phyloP scores from a whole-genome alignment of 1,139 yeast species.

The Hyphopichia burtonii region DNA sequence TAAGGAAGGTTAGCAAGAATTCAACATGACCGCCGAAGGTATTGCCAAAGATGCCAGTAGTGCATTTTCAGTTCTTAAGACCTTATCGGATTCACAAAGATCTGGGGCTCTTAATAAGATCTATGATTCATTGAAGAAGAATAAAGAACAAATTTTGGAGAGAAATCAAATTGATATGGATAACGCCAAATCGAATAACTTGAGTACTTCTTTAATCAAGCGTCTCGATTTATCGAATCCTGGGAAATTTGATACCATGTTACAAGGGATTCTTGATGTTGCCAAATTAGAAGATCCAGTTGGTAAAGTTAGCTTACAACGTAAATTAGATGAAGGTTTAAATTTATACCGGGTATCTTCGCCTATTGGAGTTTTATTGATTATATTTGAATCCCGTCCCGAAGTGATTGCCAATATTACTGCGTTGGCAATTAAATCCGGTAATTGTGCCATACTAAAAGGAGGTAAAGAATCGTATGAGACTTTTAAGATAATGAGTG shows the following conservation, averaged over 20 bases:
- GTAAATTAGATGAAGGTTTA: constrained; percentile 82
- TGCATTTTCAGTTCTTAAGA: constrained; percentile 79
- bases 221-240: constrained; percentile 78
- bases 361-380: constrained; percentile 91
- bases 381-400: constrained; percentile 95
- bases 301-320: constrained; percentile 79
- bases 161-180: constrained; percentile 79
- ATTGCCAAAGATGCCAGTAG: constrained; percentile 77
- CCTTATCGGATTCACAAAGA: constrained; percentile 70
- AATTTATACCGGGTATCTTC: constrained; percentile 80
- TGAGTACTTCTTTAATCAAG: constrained; percentile 71
- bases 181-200: constrained; percentile 56
- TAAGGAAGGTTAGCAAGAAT: too few species aligned
- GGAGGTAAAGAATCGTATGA: constrained; percentile 93
- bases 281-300: constrained; percentile 87
- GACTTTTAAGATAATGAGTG: constrained; percentile 82
- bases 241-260: constrained; percentile 90
- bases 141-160: constrained; percentile 59
- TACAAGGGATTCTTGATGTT: constrained; percentile 91
- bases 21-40: constrained; percentile 54
- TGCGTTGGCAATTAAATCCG: constrained; percentile 92
- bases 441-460: constrained; percentile 91
- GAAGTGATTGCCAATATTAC: constrained; percentile 98
- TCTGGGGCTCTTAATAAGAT: constrained; percentile 71
- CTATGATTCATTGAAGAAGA: constrained; percentile 59